phyloP scores from a whole-genome alignment of 1,284 basidiomycete species.

The Sutorius eximius region DNA sequence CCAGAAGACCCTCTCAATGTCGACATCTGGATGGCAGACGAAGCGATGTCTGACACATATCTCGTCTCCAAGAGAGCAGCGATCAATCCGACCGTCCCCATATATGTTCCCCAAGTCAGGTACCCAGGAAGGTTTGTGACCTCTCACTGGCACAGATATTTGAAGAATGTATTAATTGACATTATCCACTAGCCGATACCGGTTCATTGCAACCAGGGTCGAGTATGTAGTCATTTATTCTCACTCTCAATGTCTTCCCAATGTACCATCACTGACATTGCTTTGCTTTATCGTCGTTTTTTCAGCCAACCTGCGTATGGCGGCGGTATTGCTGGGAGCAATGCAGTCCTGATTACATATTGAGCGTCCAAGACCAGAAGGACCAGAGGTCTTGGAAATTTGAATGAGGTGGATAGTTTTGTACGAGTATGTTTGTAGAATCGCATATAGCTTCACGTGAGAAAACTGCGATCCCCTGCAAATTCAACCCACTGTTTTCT shows the following conservation, averaged over 20 bases:
- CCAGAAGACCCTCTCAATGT: no score
- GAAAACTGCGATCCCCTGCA: neutral
- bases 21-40: no score
- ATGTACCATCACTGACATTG: neutral
- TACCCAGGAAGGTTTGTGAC: no score
- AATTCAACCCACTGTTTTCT: neutral
- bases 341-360: neutral
- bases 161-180: neutral
- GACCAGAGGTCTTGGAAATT: neutral
- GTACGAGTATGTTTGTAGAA: neutral
- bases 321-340: neutral
- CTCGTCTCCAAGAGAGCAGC: no score
- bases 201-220: neutral
- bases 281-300: neutral
- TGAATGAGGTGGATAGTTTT: neutral
- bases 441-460: neutral
- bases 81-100: no score
- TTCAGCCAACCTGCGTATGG: neutral
- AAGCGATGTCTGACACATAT: no score
- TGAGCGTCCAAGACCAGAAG: neutral
- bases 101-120: no score
- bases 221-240: neutral
- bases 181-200: neutral
- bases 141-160: neutral
- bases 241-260: neutral